Conservation (phyloP, 345 rosid species). For the Salix suchowensis region DNA sequence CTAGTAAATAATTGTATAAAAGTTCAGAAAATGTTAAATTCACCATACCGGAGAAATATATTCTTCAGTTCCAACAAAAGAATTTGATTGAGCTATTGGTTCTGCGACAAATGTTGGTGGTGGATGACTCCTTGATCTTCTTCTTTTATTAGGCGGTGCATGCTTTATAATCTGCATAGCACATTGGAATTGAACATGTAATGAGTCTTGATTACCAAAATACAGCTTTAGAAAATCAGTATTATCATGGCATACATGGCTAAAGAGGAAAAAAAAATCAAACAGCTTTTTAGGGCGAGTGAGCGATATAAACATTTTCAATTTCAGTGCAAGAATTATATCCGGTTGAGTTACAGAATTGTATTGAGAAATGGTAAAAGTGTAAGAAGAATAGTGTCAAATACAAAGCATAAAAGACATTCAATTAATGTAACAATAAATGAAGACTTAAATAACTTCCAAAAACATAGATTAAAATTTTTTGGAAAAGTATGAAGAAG, state of each 20-base stretch:
- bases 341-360: not conserved
- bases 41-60: slow-evolving; percentile 89
- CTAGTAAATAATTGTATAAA: not conserved
- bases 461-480: not conserved
- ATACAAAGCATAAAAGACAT: too few species aligned
- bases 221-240: not conserved
- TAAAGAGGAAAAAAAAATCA: not conserved
- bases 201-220: not conserved
- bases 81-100: slow-evolving; percentile 71
- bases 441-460: not conserved
- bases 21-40: not conserved
- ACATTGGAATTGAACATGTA: not conserved
- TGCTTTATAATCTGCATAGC: slow-evolving; percentile 57
- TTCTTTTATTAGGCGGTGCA: slow-evolving; percentile 42
- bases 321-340: not conserved
- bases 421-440: not conserved
- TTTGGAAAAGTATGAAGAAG: not conserved
- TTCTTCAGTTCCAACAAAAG: slow-evolving; percentile 96
- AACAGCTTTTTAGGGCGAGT: too few species aligned
- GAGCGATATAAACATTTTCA: not conserved
- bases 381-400: too few species aligned
- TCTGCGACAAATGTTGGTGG: slow-evolving; percentile 83
- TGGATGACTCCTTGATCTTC: slow-evolving; percentile 68
- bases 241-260: not conserved
- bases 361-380: not conserved